phyloP scores from a whole-genome alignment of 2,329 filamentous ascomycete genomes.

The Dactylellina leptospora region DNA sequence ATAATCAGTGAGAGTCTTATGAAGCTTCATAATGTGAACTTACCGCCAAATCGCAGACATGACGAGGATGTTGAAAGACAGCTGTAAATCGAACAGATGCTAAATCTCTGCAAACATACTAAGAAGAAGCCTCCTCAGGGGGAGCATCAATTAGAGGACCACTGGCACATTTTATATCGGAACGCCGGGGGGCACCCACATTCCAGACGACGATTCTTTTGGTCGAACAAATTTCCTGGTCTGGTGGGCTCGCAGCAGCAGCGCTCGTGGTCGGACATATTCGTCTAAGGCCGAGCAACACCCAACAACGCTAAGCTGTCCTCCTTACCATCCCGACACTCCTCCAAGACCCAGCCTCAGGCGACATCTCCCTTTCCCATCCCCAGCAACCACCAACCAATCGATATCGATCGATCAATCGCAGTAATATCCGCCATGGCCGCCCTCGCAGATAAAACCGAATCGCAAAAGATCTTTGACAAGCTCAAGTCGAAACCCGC shows the following conservation, averaged over 20 bases:
- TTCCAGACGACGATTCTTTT: too few relatives aligned
- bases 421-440: constrained; percentile 59
- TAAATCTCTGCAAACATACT: too few relatives aligned
- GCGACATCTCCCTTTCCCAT: constrained; percentile 61
- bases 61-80: background rate
- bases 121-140: too few relatives aligned
- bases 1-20: background rate
- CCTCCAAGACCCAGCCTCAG: constrained; percentile 7
- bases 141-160: too few relatives aligned
- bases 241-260: constrained; percentile 3
- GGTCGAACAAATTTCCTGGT: too few relatives aligned
- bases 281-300: too few relatives aligned
- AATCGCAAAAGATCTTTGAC: constrained; percentile 97
- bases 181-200: background rate
- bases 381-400: constrained; percentile 6
- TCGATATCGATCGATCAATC: constrained; percentile 21
- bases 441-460: constrained; percentile 83
- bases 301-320: constrained; percentile 40
- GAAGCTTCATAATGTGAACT: background rate
- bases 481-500: constrained; percentile 93
- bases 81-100: too few relatives aligned
- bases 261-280: too few relatives aligned
- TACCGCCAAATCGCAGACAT: constrained; percentile 53
- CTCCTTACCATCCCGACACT: constrained; percentile 26
- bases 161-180: too few relatives aligned